Conservation (phyloP, 352 stramenopile species). For the Ophiocytium majus region DNA sequence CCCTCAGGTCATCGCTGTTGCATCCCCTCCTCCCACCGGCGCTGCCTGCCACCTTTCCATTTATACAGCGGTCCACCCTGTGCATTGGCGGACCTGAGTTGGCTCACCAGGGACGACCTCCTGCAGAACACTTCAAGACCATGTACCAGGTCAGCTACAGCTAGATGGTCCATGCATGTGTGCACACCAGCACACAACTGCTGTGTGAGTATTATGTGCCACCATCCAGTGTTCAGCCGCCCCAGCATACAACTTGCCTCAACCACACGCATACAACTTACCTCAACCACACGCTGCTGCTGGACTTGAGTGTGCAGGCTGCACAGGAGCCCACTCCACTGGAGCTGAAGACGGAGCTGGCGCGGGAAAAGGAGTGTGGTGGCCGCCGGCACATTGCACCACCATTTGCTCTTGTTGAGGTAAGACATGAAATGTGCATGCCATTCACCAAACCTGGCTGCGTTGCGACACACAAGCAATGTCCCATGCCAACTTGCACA, state of each 20-base stretch:
- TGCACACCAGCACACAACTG: background rate
- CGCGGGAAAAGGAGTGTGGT: background rate
- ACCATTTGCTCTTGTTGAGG: background rate
- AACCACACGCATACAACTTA: background rate
- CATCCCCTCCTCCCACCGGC: background rate
- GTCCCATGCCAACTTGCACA: no score
- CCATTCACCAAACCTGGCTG: no score
- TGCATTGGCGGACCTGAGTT: background rate
- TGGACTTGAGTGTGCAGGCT: background rate
- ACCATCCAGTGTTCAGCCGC: background rate
- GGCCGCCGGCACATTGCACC: background rate
- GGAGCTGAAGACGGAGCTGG: background rate
- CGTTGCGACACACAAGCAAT: no score
- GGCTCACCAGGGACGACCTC: background rate
- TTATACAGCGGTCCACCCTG: background rate
- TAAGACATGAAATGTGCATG: no score
- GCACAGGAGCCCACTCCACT: background rate
- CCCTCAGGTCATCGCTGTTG: background rate
- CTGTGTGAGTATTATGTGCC: background rate
- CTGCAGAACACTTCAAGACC: background rate
- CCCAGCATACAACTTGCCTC: background rate
- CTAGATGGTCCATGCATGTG: background rate
- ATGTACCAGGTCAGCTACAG: background rate
- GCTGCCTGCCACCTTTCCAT: background rate
- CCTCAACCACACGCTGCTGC: background rate